These are phyloP conservation scores for Calocera cornea DNA, from an alignment of 768 basidiomycete genomes.

Conservation along the genomic window DNA sequence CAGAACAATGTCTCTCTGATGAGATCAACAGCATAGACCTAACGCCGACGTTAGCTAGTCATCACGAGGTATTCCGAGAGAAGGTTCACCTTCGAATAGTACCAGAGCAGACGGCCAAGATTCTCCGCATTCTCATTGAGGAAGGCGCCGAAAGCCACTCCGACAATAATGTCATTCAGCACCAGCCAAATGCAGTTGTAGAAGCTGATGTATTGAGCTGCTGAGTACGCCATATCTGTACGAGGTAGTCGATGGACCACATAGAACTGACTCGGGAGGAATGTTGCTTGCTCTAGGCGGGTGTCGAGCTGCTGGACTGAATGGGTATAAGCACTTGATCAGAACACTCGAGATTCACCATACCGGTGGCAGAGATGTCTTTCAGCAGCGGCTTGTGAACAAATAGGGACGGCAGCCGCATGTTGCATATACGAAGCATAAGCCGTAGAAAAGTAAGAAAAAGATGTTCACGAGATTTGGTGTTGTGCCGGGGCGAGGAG, in stretches of 20 bases:
- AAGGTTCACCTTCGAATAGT: slow-evolving; percentile 29
- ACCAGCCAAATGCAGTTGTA: slow-evolving; percentile 88
- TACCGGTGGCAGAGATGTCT: slow-evolving; percentile 34
- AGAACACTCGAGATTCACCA: slow-evolving; percentile 1
- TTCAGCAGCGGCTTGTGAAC: slow-evolving; percentile 21
- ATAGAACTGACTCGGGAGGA: slow-evolving; percentile 33
- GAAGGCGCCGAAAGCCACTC: slow-evolving; percentile 55
- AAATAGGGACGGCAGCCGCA: slow-evolving; percentile 5
- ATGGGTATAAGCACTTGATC: not conserved
- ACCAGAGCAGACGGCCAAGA: slow-evolving; percentile 31
- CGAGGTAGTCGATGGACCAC: slow-evolving; percentile 28
- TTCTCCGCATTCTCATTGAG: slow-evolving; percentile 48
- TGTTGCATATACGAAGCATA: not conserved
- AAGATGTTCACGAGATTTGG: not conserved
- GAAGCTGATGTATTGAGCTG: slow-evolving; percentile 63
- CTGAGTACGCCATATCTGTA: slow-evolving; percentile 30
- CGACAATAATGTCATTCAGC: slow-evolving; percentile 80
- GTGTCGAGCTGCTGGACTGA: slow-evolving; percentile 50
- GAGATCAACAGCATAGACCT: slow-evolving; percentile 33
- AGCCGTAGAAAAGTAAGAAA: not conserved
- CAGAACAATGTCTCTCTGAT: slow-evolving; percentile 49
- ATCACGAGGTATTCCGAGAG: not conserved
- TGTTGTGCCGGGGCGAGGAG: not conserved
- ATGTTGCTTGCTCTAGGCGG: slow-evolving; percentile 36
- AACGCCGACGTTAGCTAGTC: not conserved